Evolutionary conservation across 1,284 basidiomycete species (phyloP), one percentile per base, ranked within the genome.

Genomic region (Heterobasidion occidentale): DNA sequence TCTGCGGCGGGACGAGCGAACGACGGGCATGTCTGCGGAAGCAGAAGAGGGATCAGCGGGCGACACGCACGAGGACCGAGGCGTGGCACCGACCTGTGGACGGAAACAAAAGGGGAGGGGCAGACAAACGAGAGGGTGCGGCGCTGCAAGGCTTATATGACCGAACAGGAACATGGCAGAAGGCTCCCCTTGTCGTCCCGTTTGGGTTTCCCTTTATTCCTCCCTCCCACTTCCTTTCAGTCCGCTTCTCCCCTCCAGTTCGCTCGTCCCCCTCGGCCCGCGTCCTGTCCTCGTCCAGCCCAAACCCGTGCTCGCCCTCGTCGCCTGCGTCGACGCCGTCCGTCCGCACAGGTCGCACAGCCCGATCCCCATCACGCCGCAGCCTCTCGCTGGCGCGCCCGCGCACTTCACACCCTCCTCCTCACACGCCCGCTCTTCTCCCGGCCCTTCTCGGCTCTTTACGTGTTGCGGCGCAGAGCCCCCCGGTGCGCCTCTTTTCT

Each of bases 1-100:
- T 57, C 76, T 68, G 52, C 75, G 70, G 53, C 69, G 69, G 33
- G 69, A 65, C 49, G 69, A 62, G 51, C 72, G 72, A 51, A 67
- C 59, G 19, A 68, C 70, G 50, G 73, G 74, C 74, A 75, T 76
- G 56, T 58, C 60, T 67, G 59, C 52, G 27, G 56, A 46, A 52
- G 36, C 46, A 56, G 54, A 52, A n/a, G 19, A 48, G 15, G 48
- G 42, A 49, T 45, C 44, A 52, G 54, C 56, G 45, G 46, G 36
- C 17, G 36, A 33, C 42, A 33, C 36, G 17, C 34, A 44, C 47
- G 46, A 51, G 36, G 9, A 27, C 6, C 27, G 27, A 27, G 5
- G 27, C 27, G 46, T 19, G 33, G 38, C 46, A 51, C 36, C 57
- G 57, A 64, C 64, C 61, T 56, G 63, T 64, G 52, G 61, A 64